These are phyloP conservation scores for Codiaeum variegatum DNA, from an alignment of 441 rosid species.

Conservation along the genomic window DNA sequence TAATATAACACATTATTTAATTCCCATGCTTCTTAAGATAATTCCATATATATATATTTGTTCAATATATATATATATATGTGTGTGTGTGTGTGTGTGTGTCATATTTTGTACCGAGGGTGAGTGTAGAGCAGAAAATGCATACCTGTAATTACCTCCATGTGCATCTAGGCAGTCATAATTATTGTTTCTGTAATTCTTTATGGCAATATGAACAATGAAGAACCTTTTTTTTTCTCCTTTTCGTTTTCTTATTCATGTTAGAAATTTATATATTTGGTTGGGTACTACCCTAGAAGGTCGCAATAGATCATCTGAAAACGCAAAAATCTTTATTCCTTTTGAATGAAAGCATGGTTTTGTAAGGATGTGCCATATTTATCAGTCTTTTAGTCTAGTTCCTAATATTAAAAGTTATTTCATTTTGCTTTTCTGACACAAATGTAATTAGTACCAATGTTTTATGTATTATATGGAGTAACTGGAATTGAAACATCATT, in stretches of 20 bases:
- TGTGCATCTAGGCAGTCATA: not conserved
- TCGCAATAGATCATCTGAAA: not conserved
- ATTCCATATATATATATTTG: not conserved
- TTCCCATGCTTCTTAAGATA: not conserved
- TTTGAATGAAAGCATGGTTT: not conserved
- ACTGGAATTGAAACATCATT: not conserved
- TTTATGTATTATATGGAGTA: not conserved
- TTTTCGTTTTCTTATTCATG: not conserved
- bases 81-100: too few relatives aligned
- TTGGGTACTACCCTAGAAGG: not conserved
- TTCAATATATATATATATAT: too few relatives aligned
- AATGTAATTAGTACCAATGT: not conserved
- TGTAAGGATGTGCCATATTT: not conserved
- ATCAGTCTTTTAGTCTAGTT: not conserved
- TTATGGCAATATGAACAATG: not conserved
- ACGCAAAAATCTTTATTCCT: not conserved
- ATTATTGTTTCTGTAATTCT: not conserved
- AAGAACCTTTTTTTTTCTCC: not conserved
- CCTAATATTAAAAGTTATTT: not conserved
- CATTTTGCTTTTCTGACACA: not conserved
- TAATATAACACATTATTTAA: constrained; percentile 23
- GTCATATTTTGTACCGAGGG: not conserved
- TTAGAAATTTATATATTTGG: not conserved
- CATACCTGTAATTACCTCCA: not conserved
- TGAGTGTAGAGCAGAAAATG: not conserved